These are phyloP conservation scores for Rutstroemia sp. DNA, from an alignment of 2,329 filamentous ascomycete species.

Conservation along the genomic window DNA sequence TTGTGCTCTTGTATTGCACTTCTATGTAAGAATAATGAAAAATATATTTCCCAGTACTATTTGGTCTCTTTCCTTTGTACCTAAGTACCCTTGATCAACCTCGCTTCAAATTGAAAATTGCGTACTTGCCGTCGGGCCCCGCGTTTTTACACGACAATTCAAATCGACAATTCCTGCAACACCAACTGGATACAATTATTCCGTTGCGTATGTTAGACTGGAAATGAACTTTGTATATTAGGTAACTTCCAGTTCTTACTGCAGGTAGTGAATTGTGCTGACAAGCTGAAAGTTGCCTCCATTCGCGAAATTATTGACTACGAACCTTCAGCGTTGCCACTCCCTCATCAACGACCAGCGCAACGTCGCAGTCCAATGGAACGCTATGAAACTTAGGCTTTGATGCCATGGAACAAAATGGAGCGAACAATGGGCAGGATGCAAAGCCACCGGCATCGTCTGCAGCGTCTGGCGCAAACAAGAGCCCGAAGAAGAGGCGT, in stretches of 20 bases:
- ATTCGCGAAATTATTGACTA: not conserved
- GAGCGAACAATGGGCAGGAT: conserved; percentile 27
- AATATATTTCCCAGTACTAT: not conserved
- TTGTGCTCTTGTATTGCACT: not conserved
- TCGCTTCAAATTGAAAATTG: conserved; percentile 10
- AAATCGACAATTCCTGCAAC: conserved; percentile 5
- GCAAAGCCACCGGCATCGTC: conserved; percentile 28
- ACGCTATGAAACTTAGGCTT: conserved; percentile 26
- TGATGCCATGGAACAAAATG: conserved; percentile 32
- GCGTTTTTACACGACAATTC: conserved; percentile 6
- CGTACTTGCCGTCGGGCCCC: conserved; percentile 2
- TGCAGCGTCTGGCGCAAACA: conserved; percentile 28
- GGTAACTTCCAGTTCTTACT: not conserved
- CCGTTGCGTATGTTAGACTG: not conserved
- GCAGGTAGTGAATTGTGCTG: conserved; percentile 10
- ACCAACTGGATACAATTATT: not conserved
- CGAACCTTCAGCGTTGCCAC: conserved; percentile 4
- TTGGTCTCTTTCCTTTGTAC: conserved; percentile 2
- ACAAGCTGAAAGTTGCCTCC: conserved; percentile 9
- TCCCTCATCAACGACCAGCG: conserved; percentile 16
- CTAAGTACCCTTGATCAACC: conserved; percentile 7
- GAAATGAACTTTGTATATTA: not conserved
- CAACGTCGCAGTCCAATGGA: conserved; percentile 29
- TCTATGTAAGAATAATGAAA: conserved; percentile 2
- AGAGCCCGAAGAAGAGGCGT: conserved; percentile 74